phyloP scores from a whole-genome alignment of 164 flowering plant species.

The Warburgia ugandensis region DNA sequence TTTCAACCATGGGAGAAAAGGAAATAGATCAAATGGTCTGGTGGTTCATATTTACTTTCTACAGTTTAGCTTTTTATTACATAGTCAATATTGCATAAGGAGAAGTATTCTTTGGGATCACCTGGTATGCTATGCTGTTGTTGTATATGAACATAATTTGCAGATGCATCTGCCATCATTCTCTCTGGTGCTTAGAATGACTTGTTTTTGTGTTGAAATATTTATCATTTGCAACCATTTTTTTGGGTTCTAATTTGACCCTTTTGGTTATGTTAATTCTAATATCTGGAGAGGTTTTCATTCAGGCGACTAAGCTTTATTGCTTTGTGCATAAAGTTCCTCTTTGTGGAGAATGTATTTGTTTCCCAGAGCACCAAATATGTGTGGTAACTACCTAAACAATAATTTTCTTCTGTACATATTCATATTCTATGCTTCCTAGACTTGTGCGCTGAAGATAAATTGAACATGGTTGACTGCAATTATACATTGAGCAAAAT shows the following conservation, averaged over 20 bases:
- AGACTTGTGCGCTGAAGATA: not conserved
- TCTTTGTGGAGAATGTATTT: constrained; percentile 98
- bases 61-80: not conserved
- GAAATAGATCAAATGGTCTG: too few relatives aligned
- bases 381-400: constrained; percentile 64
- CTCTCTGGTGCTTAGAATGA: not conserved
- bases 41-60: too few relatives aligned
- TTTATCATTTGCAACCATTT: not conserved
- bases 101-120: not conserved
- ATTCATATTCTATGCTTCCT: not conserved
- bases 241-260: not conserved
- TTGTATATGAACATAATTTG: not conserved
- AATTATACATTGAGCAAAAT: too few relatives aligned
- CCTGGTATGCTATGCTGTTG: not conserved
- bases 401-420: not conserved
- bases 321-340: constrained; percentile 98
- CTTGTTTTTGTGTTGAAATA: not conserved
- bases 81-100: not conserved
- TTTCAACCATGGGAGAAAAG: too few relatives aligned
- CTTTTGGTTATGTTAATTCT: not conserved
- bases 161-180: not conserved
- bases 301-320: constrained; percentile 95
- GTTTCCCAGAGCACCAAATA: constrained; percentile 90
- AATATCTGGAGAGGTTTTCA: constrained; percentile 6
- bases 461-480: too few relatives aligned